Percentiles rank a stretch among this genome's conserved stretches.
phyloP scores from a whole-genome alignment of 176 grass and related monocot genomes.

The Avena sativa region DNA sequence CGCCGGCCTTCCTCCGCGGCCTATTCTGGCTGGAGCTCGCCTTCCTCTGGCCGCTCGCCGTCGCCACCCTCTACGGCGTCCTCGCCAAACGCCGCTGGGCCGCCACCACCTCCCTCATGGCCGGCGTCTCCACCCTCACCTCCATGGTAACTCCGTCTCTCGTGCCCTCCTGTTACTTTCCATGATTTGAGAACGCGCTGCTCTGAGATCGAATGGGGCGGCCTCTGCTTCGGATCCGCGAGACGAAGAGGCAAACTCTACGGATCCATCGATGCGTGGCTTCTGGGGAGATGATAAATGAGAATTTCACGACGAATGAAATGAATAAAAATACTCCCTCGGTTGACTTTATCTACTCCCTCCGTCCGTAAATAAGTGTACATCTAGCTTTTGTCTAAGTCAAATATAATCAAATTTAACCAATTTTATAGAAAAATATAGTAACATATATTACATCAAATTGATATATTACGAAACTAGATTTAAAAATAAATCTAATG shows the following conservation, averaged over 20 bases:
- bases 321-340: background rate
- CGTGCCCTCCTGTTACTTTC: background rate
- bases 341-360: too few species aligned
- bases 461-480: too few species aligned
- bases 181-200: background rate
- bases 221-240: background rate
- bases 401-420: too few species aligned
- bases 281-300: background rate
- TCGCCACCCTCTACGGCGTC: slow-evolving; percentile 65
- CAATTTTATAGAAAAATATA: too few species aligned
- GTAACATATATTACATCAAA: too few species aligned
- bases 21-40: slow-evolving; percentile 61
- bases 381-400: too few species aligned
- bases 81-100: slow-evolving; percentile 48
- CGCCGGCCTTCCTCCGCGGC: slow-evolving; percentile 65
- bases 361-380: too few species aligned
- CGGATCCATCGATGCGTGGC: background rate
- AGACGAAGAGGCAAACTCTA: background rate
- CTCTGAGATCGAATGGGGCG: background rate
- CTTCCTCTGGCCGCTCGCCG: slow-evolving; percentile 61
- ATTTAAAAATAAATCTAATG: too few species aligned
- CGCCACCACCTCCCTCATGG: slow-evolving; percentile 65
- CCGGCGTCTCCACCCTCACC: slow-evolving; percentile 55
- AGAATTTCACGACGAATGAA: background rate
- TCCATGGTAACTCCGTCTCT: slow-evolving; percentile 48